phyloP scores from a whole-genome alignment of 2,329 filamentous ascomycete genomes.

The Geoglossum cookeanum region DNA sequence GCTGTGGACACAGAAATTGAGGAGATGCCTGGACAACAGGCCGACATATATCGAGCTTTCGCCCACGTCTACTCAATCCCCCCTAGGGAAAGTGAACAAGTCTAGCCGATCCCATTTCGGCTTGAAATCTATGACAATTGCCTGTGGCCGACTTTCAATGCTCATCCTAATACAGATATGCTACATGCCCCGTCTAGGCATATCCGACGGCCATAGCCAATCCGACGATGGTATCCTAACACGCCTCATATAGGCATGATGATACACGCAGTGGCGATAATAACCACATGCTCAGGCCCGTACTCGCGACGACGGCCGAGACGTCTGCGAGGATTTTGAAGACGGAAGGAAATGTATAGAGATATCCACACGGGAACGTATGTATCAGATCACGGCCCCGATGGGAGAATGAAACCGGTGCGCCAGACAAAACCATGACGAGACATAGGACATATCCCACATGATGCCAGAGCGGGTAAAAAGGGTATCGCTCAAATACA shows the following conservation, averaged over 20 bases:
- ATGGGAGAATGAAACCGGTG: not conserved
- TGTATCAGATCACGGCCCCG: not conserved
- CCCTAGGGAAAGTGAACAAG: too few relatives aligned
- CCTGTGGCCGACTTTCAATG: not conserved
- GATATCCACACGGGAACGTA: not conserved
- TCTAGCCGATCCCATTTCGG: too few relatives aligned
- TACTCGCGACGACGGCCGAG: too few relatives aligned
- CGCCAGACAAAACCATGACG: not conserved
- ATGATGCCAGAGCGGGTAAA: not conserved
- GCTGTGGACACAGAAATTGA: too few relatives aligned
- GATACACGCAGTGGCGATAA: not conserved
- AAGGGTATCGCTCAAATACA: not conserved
- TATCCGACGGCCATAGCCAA: not conserved
- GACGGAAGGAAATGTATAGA: not conserved
- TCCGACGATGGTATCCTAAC: too few relatives aligned
- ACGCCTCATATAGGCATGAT: too few relatives aligned
- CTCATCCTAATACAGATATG: not conserved
- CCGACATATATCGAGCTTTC: too few relatives aligned
- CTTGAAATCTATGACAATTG: too few relatives aligned
- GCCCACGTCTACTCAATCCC: too few relatives aligned
- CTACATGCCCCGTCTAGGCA: not conserved
- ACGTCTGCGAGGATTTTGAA: too few relatives aligned
- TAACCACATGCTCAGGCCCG: too few relatives aligned
- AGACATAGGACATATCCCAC: not conserved
- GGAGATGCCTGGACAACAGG: too few relatives aligned